Base-by-base conservation (phyloP, 257 asterid species). In the Penstemon newberryi region DNA sequence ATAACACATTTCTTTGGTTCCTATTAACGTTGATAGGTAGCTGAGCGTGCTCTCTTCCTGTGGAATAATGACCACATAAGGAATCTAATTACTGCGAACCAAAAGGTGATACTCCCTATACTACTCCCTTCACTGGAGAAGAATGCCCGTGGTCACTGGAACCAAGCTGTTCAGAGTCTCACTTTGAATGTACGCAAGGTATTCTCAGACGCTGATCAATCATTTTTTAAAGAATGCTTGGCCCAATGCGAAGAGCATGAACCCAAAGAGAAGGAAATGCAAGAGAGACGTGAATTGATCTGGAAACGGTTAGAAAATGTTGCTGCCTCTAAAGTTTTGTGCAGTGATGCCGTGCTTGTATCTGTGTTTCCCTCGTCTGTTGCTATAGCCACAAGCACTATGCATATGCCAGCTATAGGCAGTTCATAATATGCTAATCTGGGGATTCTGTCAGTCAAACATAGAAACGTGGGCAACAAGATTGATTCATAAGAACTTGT, bases 51-150 rank as follows among this genome's bases (percentile, higher is more conserved):
- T 55, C 77, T 80, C 62, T 73, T 76, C 69, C 60, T 80, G 37
- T 80, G 84, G 81, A 80, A 80, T 57, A 80, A 73, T 7, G 81
- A 76, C 73, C 79, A 80, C 60, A 76, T 80, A 60, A 73, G 81
- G 55, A 76, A 51, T 68, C 69, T 76, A 15, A 70, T 80, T 8
- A 66, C 61, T 25, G 72, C 38, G 61, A 80, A 80, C 66, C 66
- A 72, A 3, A 36, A 70, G 19, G 72, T 73, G 69, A 80, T 66
- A 49, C 74, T 80, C 39, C 84, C 77, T 19, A 76, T 80, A 38
- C 53, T 80, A 10, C 79, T 80, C 63, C 82, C 82, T 11, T 60
- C 70, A 43, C 39, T 80, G 72, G 84, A 80, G 74, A 70, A 63
- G 41, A 80, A 80, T 65, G 61, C 75, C 56, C 41, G 64, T 44